Base-by-base conservation (phyloP, 1,284 basidiomycete genomes). In the Ceratobasidium theobromae region DNA sequence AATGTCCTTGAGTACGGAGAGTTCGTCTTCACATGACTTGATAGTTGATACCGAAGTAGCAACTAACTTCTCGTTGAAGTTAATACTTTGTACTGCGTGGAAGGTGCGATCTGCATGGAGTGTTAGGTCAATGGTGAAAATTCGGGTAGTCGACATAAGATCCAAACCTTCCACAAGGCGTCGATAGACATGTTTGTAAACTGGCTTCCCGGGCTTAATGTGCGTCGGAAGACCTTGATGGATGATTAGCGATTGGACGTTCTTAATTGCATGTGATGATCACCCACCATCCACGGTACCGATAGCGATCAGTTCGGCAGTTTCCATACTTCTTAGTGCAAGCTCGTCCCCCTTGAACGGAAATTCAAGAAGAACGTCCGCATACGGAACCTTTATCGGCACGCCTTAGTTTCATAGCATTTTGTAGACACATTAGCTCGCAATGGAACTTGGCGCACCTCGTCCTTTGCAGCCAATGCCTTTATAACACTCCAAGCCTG, bases 271-370 rank as follows among this genome's bases (percentile, higher is more conserved):
- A n/a, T n/a, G n/a, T n/a, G 16, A 6, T 45, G 16, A n/a, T 11
- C 16, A 69, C 80, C 62, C 64, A 85, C 92, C 93, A 68, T 95
- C 86, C 41, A 82, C 75, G 14, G 89, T 91, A 6, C 81, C 81
- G 52, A 99, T 89, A 0, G 86, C 81, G 69, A 98, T 92, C 57
- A 98, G 76, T 71, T 98, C 95, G 4, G 90, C 88, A 71, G 92
- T 89, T 74, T 98, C 96, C 84, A 99, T 86, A 27, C 83, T 85
- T 70, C 93, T 84, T 69, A 99, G 75, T 3, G 91, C 82, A 12
- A 79, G 78, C 74, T 98, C 95, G 72, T 95, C 88, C 18, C 90
- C 92, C 75, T 95, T 97, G 86, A 97, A 98, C 0, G 92, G 93
- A 74, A 89, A 90, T 60, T 92, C 88, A 66, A 90, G 77, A 62